Base-by-base conservation (phyloP, 2,329 filamentous ascomycete species). In the Fusarium mundagurra region DNA sequence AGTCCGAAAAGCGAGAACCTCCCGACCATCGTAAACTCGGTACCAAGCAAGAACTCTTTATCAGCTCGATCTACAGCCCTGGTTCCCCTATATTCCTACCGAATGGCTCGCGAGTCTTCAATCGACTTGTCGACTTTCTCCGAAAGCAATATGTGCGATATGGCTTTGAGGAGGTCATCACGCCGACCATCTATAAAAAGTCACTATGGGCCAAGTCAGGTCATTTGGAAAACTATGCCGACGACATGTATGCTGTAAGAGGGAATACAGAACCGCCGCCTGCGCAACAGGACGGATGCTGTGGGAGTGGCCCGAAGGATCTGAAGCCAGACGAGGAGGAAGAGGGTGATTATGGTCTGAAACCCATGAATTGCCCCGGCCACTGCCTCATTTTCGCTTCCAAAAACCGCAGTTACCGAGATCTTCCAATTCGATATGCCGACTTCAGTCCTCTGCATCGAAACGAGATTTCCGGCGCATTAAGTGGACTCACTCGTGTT, bases 291-390 rank as follows among this genome's bases (percentile, higher is more conserved):
- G 58, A 72, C 24, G 74, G 76, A 11, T 83, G 79, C 63, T 81
- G 85, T 63, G 82, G 79, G 54, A 81, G 84, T 13, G 65, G 75
- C 17, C 51, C 55, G 29, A 74, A 58, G 63, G 78, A 68, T 31
- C 45, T 68, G 48, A 75, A 73, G 51, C 66, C 77, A 2, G 80
- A 80, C 27, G 89, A 91, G 69, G 90, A 93, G 71, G 88, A 89
- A 67, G 88, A 90, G 69, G 91, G 92, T 73, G 92, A 93, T 71
- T 97, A 94, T 82, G 94, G 93, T 24, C 85, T 97, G 76, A 97
- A 97, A 82, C 94, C 94, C 20, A 97, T 97, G 94, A 97, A 97
- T 80, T 97, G 94, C 80, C 94, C 94, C 0, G 94, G 94, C 7
- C 94, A 97, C 82, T 97, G 94, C 80, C 86, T 97, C 72, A 89